phyloP scores from a whole-genome alignment of 108 stramenopile genomes.

The Schizochytrium sp. region DNA sequence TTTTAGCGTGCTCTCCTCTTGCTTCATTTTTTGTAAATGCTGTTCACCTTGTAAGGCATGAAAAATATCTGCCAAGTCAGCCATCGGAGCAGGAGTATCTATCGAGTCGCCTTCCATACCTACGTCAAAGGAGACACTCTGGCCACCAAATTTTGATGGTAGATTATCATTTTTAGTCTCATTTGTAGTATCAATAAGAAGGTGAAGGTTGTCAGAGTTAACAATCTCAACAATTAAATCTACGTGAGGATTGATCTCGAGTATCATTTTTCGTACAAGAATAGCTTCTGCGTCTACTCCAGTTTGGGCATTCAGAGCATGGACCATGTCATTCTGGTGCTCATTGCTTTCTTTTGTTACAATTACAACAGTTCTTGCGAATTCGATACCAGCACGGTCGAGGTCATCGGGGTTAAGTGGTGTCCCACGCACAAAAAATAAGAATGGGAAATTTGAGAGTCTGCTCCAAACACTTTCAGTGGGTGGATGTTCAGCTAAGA shows the following conservation, averaged over 20 bases:
- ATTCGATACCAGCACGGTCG: background rate
- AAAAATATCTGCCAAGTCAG: background rate
- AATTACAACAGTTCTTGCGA: constrained; percentile 10
- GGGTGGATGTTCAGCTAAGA: background rate
- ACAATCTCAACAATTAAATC: constrained; percentile 34
- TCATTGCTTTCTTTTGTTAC: background rate
- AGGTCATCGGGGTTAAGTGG: background rate
- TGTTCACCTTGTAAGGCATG: background rate
- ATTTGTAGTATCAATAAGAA: background rate
- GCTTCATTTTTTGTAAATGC: background rate
- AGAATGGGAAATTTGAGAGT: background rate
- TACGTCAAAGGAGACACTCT: background rate
- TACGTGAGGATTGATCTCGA: constrained; percentile 2
- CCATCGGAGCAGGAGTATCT: background rate
- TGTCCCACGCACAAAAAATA: constrained; percentile 37
- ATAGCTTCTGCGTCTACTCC: constrained; percentile 4
- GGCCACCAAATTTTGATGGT: background rate
- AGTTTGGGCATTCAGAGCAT: background rate
- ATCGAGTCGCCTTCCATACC: background rate
- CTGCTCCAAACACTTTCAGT: background rate
- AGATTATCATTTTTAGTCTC: background rate
- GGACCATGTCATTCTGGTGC: background rate
- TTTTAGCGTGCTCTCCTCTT: background rate
- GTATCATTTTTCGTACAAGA: constrained; percentile 30
- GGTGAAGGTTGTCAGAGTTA: constrained; percentile 52